These are phyloP conservation scores for Solanum hybrid DNA, from an alignment of 305 asterid species.

Conservation along the genomic window DNA sequence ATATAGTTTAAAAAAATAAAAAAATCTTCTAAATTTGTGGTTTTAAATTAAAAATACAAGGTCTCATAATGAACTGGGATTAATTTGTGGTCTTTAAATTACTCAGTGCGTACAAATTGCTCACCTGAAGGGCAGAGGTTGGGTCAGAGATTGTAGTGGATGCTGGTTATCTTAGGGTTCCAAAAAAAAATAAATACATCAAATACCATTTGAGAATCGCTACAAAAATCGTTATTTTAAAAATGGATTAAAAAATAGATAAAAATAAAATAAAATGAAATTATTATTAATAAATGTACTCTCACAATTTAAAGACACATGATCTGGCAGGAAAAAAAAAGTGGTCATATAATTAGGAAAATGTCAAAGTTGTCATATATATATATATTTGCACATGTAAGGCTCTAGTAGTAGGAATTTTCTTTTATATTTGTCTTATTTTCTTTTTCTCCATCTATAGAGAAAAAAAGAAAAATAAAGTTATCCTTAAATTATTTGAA, in stretches of 20 bases:
- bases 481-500: neutral
- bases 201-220: neutral
- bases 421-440: neutral
- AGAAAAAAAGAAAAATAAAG: neutral
- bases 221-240: no score
- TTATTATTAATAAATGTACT: neutral
- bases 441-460: neutral
- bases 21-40: neutral
- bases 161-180: neutral
- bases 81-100: neutral
- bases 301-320: neutral
- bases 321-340: neutral
- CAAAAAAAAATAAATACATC: no score
- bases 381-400: neutral
- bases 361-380: neutral
- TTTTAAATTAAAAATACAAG: no score
- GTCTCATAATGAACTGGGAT: neutral
- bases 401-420: neutral
- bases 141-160: rapidly evolving
- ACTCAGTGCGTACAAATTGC: neutral
- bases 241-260: neutral
- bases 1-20: no score
- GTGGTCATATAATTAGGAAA: neutral
- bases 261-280: no score
- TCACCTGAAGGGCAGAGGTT: neutral